These are phyloP conservation scores for Venturia oleaginea DNA, from an alignment of 2,329 filamentous ascomycete genomes.

Conservation along the genomic window DNA sequence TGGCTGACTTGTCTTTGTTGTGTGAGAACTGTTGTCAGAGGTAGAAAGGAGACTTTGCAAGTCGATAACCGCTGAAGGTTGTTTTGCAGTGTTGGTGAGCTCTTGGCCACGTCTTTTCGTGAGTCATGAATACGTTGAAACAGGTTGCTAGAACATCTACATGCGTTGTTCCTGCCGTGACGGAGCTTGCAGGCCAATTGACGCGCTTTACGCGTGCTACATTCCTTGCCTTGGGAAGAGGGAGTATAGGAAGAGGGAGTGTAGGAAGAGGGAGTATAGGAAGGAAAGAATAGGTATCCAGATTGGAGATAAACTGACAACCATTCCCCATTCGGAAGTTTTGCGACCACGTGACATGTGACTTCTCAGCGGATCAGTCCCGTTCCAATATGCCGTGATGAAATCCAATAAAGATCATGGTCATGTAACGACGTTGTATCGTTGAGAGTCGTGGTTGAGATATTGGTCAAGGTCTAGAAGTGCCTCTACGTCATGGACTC, in stretches of 20 bases:
- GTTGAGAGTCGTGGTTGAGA: neutral
- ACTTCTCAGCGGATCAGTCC: too few species aligned
- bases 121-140: neutral
- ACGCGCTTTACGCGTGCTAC: neutral
- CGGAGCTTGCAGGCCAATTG: neutral
- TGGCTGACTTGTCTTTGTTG: neutral
- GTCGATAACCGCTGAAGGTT: neutral
- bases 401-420: too few species aligned
- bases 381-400: too few species aligned
- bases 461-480: neutral
- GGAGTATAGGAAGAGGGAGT: neutral
- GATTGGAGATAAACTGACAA: neutral
- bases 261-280: neutral
- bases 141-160: neutral
- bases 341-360: neutral
- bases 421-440: neutral
- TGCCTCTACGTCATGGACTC: neutral
- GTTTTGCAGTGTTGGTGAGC: neutral
- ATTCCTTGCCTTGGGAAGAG: neutral
- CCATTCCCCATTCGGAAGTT: neutral
- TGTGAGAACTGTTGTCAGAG: neutral
- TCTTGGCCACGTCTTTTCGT: neutral
- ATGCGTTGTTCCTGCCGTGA: neutral
- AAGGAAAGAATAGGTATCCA: too few species aligned
- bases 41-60: neutral